Conservation (phyloP, 306 rosid species). For the Cotoneaster glaucophyllus region DNA sequence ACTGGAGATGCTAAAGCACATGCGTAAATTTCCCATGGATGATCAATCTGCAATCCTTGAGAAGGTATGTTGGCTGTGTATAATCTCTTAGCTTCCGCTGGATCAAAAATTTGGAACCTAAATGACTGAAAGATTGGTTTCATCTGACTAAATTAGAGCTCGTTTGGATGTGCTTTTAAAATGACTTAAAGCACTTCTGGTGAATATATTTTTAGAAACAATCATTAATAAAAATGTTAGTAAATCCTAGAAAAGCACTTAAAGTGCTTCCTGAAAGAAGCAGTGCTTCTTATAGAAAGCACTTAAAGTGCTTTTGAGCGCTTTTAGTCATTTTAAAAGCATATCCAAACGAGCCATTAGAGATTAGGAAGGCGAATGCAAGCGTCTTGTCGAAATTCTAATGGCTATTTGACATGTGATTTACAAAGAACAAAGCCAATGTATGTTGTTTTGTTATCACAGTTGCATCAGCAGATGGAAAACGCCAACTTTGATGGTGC, state of each 20-base stretch:
- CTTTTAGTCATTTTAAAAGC: too few species aligned
- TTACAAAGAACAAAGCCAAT: neutral
- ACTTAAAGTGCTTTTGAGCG: too few species aligned
- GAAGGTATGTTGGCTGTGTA: conserved; percentile 38
- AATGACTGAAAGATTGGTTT: neutral
- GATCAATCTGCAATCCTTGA: conserved; percentile 77
- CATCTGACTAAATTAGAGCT: neutral
- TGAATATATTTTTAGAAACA: too few species aligned
- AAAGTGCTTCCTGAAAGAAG: too few species aligned
- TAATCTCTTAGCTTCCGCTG: neutral
- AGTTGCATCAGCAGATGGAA: conserved; percentile 67
- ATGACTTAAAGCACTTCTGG: too few species aligned
- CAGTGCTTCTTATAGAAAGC: too few species aligned
- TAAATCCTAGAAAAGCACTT: too few species aligned
- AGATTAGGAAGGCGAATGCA: neutral
- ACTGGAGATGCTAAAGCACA: conserved; percentile 71
- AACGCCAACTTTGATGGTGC: conserved; percentile 42
- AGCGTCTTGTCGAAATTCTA: neutral
- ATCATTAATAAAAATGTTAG: too few species aligned
- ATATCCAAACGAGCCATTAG: too few species aligned
- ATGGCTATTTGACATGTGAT: neutral
- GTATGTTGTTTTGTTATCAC: conserved; percentile 12
- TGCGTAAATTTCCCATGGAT: conserved; percentile 64
- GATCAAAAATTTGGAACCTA: neutral
- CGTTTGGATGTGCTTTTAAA: too few species aligned